Conservation (phyloP, 1,284 basidiomycete species). For the Papiliotrema terrestris region DNA sequence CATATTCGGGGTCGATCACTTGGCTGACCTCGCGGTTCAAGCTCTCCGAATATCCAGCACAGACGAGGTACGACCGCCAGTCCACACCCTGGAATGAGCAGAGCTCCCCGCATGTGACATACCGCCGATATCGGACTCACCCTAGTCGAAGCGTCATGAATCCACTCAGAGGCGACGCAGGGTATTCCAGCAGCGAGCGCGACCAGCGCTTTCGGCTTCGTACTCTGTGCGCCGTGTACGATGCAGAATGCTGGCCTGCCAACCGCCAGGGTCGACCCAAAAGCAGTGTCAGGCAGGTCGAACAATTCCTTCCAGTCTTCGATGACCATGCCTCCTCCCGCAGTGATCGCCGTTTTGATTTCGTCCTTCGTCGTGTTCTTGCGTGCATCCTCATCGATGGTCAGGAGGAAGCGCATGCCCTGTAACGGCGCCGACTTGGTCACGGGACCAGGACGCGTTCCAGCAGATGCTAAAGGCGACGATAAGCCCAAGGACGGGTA, state of each 20-base stretch:
- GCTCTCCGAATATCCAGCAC: constrained; percentile 61
- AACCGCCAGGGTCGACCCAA: constrained; percentile 13
- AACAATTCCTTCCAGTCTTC: constrained; percentile 67
- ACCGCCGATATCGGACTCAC: constrained; percentile 41
- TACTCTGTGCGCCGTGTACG: constrained; percentile 62
- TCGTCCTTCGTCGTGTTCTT: constrained; percentile 25
- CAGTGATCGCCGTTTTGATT: constrained; percentile 53
- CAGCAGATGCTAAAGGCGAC: too few relatives aligned
- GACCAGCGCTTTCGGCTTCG: constrained; percentile 73
- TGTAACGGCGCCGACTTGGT: too few relatives aligned
- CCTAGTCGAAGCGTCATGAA: constrained; percentile 52
- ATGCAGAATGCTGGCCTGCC: constrained; percentile 59
- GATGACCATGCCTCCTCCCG: constrained; percentile 60
- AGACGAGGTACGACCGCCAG: constrained; percentile 64
- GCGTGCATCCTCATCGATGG: neutral
- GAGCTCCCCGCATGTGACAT: neutral
- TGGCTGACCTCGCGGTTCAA: constrained; percentile 62
- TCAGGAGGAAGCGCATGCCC: neutral
- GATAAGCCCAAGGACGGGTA: neutral
- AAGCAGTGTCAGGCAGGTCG: constrained; percentile 53
- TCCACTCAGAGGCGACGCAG: constrained; percentile 65
- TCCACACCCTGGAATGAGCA: constrained; percentile 44
- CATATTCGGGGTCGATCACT: constrained; percentile 68
- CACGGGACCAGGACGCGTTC: too few relatives aligned
- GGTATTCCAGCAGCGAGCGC: constrained; percentile 82